These are phyloP conservation scores for Byssoonygena ceratinophila DNA, from an alignment of 2,329 filamentous ascomycete genomes.

Conservation along the genomic window DNA sequence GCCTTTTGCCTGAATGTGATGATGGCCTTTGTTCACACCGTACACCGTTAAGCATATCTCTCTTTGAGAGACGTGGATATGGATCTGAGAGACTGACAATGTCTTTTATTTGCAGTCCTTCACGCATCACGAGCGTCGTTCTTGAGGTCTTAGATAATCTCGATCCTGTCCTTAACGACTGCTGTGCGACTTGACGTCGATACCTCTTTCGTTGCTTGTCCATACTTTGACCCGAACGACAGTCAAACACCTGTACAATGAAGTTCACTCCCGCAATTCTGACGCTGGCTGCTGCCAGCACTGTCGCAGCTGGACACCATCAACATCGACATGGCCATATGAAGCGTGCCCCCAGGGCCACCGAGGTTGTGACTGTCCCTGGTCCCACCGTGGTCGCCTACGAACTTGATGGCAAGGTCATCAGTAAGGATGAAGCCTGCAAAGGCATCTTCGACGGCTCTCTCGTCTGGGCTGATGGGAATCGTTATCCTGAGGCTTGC, in stretches of 20 bases:
- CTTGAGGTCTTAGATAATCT: conserved; percentile 17
- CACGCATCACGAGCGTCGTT: conserved; percentile 1
- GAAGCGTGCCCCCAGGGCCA: conserved; percentile 33
- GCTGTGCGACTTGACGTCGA: conserved; percentile 14
- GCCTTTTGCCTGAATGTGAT: neutral
- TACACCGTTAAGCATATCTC: neutral
- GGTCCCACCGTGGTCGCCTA: conserved; percentile 60
- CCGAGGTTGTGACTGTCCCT: conserved; percentile 45
- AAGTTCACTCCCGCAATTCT: conserved; percentile 33
- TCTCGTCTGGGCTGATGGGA: conserved; percentile 53
- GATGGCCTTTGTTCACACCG: neutral
- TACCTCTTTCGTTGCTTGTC: conserved; percentile 3
- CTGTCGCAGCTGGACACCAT: conserved; percentile 22
- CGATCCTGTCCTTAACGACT: conserved; percentile 15
- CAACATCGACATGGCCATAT: conserved; percentile 33
- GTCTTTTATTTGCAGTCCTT: neutral
- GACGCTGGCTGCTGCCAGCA: conserved; percentile 35
- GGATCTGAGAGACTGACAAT: neutral
- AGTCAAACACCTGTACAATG: conserved; percentile 23
- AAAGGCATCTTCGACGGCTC: conserved; percentile 60
- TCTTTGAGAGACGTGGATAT: too few species aligned
- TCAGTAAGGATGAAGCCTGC: conserved; percentile 56
- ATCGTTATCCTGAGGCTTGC: conserved; percentile 48
- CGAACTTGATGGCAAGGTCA: conserved; percentile 53
- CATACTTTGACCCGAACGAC: conserved; percentile 3